Base-by-base conservation (phyloP, 1,284 basidiomycete species). In the Irpex sp. region DNA sequence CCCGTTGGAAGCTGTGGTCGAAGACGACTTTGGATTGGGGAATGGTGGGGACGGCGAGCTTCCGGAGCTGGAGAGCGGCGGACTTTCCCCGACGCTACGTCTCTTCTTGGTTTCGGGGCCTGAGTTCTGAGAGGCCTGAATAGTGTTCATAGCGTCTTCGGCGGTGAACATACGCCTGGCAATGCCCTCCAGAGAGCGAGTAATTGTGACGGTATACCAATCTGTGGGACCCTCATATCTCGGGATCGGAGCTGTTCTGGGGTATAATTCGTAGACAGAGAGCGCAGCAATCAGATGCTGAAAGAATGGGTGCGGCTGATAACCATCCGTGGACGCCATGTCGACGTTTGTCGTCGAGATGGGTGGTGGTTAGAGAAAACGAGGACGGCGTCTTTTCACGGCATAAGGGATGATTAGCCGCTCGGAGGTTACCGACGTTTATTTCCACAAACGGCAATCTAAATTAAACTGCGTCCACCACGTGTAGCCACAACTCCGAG, bases 141-240 rank as follows among this genome's bases (percentile, higher is more conserved):
- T 76, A 47, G 75, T 68, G 31, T 70, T 74, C 51, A 83, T 68
- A 1, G 77, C 71, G 11, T 83, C 81, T 69, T 91, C 88, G 11
- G 88, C 86, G 19, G 79, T 78, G 72, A 84, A 83, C 83, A 88
- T 85, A 67, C 88, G 78, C 48, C 81, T 76, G 0, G 82, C 84
- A 66, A 90, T 77, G 13, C 77, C 79, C 34, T 77, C 75, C 64
- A 91, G 77, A 36, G 83, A 84, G 61, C 83, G 81, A 38, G 86
- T 74, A 68, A 91, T 87, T 66, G 79, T 77, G 57, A 88, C 84
- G 8, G 84, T 88, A 71, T 86, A 84, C 85, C 84, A 87, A 74
- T 87, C 84, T 57, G 78, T 68, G 1, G 85, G 85, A 2, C 88
- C 88, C 74, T 86, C 81, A 73, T 88, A 91, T 63, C 79, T 79